phyloP scores from a whole-genome alignment of 106 monocot species.

The Hemerocallis citrina region DNA sequence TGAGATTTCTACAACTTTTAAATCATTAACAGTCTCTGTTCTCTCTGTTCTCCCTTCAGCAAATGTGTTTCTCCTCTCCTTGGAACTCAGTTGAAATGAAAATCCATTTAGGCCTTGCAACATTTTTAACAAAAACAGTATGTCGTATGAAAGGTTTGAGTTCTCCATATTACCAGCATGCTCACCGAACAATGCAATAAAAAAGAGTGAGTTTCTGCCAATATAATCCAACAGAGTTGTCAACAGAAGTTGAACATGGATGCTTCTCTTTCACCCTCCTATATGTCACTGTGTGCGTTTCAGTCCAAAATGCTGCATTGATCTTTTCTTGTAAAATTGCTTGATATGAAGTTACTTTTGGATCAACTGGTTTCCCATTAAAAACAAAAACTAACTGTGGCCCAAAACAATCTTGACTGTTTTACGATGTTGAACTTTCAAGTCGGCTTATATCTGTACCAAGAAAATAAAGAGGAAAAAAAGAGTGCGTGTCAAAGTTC shows the following conservation, averaged over 20 bases:
- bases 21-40: conserved; percentile 14
- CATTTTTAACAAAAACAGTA: conserved; percentile 30
- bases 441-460: background rate
- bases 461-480: too few relatives aligned
- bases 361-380: conserved; percentile 34
- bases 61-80: conserved; percentile 27
- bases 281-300: conserved; percentile 26
- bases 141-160: conserved; percentile 26
- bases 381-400: conserved; percentile 23
- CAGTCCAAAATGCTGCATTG: conserved; percentile 24
- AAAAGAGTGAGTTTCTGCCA: conserved; percentile 19
- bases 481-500: too few relatives aligned
- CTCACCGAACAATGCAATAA: conserved; percentile 12
- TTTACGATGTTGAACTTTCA: background rate
- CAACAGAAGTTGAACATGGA: background rate
- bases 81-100: conserved; percentile 11
- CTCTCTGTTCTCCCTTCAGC: conserved; percentile 19
- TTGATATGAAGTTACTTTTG: conserved; percentile 27
- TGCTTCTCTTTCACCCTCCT: conserved; percentile 1
- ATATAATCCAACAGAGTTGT: background rate
- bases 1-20: conserved; percentile 8
- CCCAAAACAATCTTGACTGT: background rate
- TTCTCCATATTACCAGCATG: conserved; percentile 26
- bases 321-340: conserved; percentile 27
- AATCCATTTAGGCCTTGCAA: conserved; percentile 31